phyloP scores from a whole-genome alignment of 495 filamentous ascomycete species.

The Daldinia bambusicola region DNA sequence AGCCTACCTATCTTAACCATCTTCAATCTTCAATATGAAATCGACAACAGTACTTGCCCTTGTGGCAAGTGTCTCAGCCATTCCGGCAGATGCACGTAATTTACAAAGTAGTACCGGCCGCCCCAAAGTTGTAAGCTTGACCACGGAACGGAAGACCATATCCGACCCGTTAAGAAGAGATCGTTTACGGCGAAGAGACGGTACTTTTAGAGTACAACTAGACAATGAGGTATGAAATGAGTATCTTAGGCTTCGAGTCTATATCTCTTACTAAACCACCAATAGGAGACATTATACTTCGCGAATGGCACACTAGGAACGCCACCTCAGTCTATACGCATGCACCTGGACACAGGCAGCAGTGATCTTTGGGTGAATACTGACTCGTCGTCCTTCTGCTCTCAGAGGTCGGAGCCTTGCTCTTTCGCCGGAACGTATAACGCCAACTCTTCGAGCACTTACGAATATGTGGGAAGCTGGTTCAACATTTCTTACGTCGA shows the following conservation, averaged over 20 bases:
- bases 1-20: neutral
- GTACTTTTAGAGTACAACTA: constrained; percentile 52
- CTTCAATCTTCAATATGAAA: constrained; percentile 25
- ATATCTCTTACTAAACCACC: constrained; percentile 16
- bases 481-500: constrained; percentile 97
- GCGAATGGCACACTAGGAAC: constrained; percentile 79
- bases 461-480: constrained; percentile 74
- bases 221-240: constrained; percentile 59
- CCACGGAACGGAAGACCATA: constrained; percentile 55
- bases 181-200: constrained; percentile 57
- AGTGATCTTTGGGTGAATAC: constrained; percentile 92
- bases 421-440: constrained; percentile 70
- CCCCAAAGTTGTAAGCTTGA: constrained; percentile 60
- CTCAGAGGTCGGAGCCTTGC: constrained; percentile 59
- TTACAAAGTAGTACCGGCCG: constrained; percentile 39
- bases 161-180: constrained; percentile 56
- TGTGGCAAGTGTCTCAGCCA: constrained; percentile 32
- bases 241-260: constrained; percentile 11
- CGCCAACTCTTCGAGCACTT: constrained; percentile 83
- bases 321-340: constrained; percentile 68
- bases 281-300: constrained; percentile 72
- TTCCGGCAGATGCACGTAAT: constrained; percentile 43
- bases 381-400: constrained; percentile 69
- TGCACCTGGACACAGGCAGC: constrained; percentile 85
- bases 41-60: constrained; percentile 34